Percentiles rank a stretch among this genome's conserved stretches.
Conservation (phyloP, 805 yeast species). For the Candida broadrunensis region DNA sequence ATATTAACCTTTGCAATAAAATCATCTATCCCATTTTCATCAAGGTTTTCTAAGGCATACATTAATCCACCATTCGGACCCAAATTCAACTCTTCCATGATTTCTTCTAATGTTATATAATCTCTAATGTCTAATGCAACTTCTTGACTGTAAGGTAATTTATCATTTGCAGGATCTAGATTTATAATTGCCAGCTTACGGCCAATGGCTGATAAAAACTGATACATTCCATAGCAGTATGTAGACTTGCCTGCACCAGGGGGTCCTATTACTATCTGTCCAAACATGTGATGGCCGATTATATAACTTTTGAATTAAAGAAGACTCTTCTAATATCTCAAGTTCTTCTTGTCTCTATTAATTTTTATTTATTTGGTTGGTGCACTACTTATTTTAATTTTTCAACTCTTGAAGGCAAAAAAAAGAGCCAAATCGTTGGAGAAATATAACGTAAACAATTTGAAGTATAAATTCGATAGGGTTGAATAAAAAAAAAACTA, state of each 20-base stretch:
- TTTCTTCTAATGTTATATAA: constrained; percentile 69
- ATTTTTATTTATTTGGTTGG: not conserved
- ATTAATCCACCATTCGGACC: constrained; percentile 94
- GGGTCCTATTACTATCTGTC: constrained; percentile 94
- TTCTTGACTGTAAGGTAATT: constrained; percentile 52
- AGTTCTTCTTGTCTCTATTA: not conserved
- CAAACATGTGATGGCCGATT: no score
- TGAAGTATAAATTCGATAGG: no score
- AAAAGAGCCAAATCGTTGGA: no score
- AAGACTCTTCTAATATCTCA: no score
- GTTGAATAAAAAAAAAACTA: no score
- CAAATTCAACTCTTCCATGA: constrained; percentile 66
- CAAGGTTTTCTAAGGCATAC: constrained; percentile 76
- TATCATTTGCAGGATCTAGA: constrained; percentile 89
- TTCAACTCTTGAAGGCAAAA: no score
- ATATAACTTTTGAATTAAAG: not conserved
- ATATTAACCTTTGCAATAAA: constrained; percentile 75
- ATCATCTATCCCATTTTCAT: constrained; percentile 90
- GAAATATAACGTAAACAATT: no score
- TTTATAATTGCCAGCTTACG: constrained; percentile 81
- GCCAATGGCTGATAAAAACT: constrained; percentile 92
- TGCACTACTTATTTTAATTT: no score
- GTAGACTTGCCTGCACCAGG: constrained; percentile 98
- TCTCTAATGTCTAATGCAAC: constrained; percentile 78
- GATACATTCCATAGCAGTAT: constrained; percentile 87